Evolutionary conservation across 768 basidiomycete species (phyloP), one percentile per base, ranked within the genome.

Genomic region (Tulasnella sp.): DNA sequence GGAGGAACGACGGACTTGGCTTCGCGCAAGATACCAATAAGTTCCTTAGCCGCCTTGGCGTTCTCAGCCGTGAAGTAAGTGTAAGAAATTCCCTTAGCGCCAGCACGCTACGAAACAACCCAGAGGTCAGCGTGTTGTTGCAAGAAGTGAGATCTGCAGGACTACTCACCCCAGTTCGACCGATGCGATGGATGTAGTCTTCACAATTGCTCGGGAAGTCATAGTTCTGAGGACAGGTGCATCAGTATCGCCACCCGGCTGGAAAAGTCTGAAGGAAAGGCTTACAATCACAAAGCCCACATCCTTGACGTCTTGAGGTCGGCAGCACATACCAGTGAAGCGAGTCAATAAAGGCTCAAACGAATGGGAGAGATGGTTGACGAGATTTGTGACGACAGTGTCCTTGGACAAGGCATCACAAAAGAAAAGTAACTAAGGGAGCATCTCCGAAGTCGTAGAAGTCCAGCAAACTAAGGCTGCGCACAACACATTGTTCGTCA

Each of bases 111-210:
- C 44, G 44, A 71, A 62, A 34, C 31, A 27, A 68, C 27, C 31
- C 78, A 56, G 71, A 62, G 76, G 83, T 86, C 77, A 84, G 83
- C 52, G 0, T 75, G 58, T 21, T 21, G 40, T 21, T 31, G 1
- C 27, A 19, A 52, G 79, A 31, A 34, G 36, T 27, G 34, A 36
- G 58, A 38, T 12, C 9, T 72, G 48, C 24, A 39, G 71, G 34
- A 34, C 42, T 21, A 85, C 89, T 71, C 85, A 95, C 94, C 78
- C 97, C 97, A 82, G 97, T 98, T 85, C 97, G 96, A 81, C 97
- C 98, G 84, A 99, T 99, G 82, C 97, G 95, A 87, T 99, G 97
- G 80, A 98, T 96, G 86, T 99, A 99, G 86, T 98, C 97, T 88
- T 97, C 96, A 84, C 94, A 95, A 84, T 97, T 97, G 87, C 98